A percentile compares a stretch with the other conserved stretches of the same genome.
Conservation (phyloP, 163 green algal genomes). For the Chlamydomonas reinhardtii region DNA sequence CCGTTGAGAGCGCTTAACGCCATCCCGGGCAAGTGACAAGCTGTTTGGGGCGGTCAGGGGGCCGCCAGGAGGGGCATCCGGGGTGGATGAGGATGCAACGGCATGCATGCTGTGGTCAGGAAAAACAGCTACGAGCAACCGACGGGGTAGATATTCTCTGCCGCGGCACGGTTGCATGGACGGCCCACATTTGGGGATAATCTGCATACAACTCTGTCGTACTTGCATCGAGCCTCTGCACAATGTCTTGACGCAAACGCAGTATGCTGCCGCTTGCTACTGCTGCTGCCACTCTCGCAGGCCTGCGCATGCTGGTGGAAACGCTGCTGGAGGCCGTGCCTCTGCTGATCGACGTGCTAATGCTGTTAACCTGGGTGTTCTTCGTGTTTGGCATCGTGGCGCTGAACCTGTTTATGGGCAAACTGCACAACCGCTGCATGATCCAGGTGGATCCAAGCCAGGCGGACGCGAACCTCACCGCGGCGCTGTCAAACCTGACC, state of each 20-base stretch:
- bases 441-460: background rate
- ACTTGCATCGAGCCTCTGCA: too few species aligned
- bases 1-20: conserved; percentile 64
- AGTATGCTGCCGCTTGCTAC: background rate
- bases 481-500: too few species aligned
- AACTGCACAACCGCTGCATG: conserved; percentile 32
- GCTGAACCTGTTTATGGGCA: conserved; percentile 64
- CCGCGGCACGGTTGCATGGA: background rate
- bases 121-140: too few species aligned
- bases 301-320: conserved; percentile 62
- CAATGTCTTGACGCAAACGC: too few species aligned
- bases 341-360: conserved; percentile 64
- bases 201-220: too few species aligned
- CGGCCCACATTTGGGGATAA: too few species aligned
- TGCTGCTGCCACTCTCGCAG: background rate
- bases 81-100: too few species aligned
- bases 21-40: conserved; percentile 33
- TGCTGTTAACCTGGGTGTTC: conserved; percentile 63
- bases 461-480: too few species aligned
- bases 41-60: too few species aligned
- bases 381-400: conserved; percentile 71
- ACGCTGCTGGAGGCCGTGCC: conserved; percentile 63
- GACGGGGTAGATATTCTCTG: too few species aligned
- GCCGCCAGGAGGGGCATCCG: too few species aligned
- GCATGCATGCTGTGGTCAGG: too few species aligned